Evolutionary conservation across 1,284 basidiomycete species (phyloP).

Genomic region (Sporisorium sorghi): DNA sequence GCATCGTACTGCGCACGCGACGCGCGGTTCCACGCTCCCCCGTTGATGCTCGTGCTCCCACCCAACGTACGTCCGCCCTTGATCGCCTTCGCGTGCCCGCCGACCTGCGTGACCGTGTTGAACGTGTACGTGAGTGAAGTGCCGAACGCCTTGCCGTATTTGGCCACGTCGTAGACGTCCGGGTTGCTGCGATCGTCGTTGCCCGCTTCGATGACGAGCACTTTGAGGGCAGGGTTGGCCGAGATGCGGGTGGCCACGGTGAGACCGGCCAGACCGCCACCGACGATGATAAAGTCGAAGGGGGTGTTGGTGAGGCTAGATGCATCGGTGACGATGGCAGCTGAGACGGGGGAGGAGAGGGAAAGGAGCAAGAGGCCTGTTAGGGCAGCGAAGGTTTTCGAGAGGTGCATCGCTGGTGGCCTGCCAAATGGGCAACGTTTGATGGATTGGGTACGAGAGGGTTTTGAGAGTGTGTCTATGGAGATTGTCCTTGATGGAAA

Average conservation of each 20-base stretch:
- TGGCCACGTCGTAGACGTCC: conserved; percentile 58
- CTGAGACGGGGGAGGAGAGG: conserved; percentile 7
- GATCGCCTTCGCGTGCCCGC: conserved; percentile 70
- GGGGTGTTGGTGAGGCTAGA: conserved; percentile 7
- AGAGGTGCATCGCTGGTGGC: conserved; percentile 22
- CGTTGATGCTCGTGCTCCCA: conserved; percentile 76
- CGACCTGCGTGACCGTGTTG: conserved; percentile 71
- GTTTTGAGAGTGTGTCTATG: not conserved
- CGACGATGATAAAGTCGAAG: conserved; percentile 67
- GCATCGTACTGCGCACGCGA: conserved; percentile 75
- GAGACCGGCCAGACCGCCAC: conserved; percentile 64
- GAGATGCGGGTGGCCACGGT: conserved; percentile 63
- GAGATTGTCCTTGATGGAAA: not conserved
- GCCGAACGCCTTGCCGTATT: conserved; percentile 73
- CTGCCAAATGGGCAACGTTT: no score
- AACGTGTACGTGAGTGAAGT: conserved; percentile 73
- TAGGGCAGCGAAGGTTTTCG: conserved; percentile 23
- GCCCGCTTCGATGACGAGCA: conserved; percentile 68
- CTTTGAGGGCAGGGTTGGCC: conserved; percentile 55
- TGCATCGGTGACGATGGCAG: conserved; percentile 29
- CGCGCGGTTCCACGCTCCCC: conserved; percentile 75
- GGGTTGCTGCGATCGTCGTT: conserved; percentile 49
- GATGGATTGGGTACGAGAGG: not conserved
- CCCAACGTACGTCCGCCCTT: conserved; percentile 75
- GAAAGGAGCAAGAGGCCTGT: conserved; percentile 16